phyloP scores from a whole-genome alignment of 169 alveolate genomes.

The Pseudocohnilembus persalinus region DNA sequence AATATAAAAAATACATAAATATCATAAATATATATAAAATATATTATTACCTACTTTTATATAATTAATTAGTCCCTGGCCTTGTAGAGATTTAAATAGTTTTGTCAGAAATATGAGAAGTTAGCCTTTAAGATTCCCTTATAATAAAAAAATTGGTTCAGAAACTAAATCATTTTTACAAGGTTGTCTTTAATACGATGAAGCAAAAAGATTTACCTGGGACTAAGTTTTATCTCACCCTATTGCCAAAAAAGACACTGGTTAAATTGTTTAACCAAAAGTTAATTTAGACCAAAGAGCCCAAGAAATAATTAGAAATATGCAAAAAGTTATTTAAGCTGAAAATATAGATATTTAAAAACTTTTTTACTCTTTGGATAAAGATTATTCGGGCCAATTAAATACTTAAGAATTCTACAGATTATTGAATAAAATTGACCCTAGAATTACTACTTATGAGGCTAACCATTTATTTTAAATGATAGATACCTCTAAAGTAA shows the following conservation, averaged over 20 bases:
- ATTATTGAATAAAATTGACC: constrained; percentile 18
- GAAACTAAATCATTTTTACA: constrained; percentile 29
- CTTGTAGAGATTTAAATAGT: constrained; percentile 38
- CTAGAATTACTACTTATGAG: constrained; percentile 28
- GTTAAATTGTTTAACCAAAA: not conserved
- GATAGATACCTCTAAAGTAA: constrained; percentile 12
- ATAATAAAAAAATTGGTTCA: constrained; percentile 26
- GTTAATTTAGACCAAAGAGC: constrained; percentile 27
- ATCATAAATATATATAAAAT: not conserved
- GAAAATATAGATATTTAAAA: constrained; percentile 23
- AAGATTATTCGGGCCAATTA: constrained; percentile 14
- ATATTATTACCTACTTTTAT: not conserved
- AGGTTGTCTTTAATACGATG: constrained; percentile 31
- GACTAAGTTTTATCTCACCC: constrained; percentile 40
- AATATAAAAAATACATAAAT: not conserved
- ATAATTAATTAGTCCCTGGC: constrained; percentile 25
- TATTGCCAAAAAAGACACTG: not conserved
- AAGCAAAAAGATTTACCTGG: constrained; percentile 37
- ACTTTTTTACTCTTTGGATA: constrained; percentile 9
- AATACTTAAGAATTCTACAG: constrained; percentile 15
- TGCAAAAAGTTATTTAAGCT: constrained; percentile 17
- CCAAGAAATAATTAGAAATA: constrained; percentile 20
- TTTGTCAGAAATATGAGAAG: constrained; percentile 32
- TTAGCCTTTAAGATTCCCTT: constrained; percentile 41
- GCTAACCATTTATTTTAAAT: constrained; percentile 9